A percentile compares a stretch with the other conserved stretches of the same genome.
Evolutionary conservation across 2,329 filamentous ascomycete species (phyloP).

Genomic region (Exophiala aquamarina): DNA sequence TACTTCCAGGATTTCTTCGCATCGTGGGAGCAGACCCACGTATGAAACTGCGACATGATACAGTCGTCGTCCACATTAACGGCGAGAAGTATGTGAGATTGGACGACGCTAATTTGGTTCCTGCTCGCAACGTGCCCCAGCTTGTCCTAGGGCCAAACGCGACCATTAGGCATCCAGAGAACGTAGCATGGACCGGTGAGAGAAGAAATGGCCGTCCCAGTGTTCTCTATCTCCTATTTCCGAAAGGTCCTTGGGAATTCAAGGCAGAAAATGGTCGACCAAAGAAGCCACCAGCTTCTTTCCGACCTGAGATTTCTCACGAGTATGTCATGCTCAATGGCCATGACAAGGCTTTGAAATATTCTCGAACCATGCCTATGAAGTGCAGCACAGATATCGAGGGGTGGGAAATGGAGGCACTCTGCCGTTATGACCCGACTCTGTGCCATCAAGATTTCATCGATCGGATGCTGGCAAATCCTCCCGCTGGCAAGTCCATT

Average conservation of each 20-base stretch:
- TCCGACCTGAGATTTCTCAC: conserved; percentile 8
- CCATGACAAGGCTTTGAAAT: conserved; percentile 10
- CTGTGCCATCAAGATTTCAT: conserved; percentile 19
- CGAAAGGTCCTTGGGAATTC: conserved; percentile 10
- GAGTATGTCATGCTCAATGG: conserved; percentile 13
- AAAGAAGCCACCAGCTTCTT: conserved; percentile 11
- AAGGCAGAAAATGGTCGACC: conserved; percentile 7
- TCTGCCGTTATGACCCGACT: conserved; percentile 15
- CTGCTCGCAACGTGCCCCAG: no score
- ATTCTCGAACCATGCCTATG: conserved; percentile 5
- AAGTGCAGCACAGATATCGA: conserved; percentile 16
- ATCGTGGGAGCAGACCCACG: no score
- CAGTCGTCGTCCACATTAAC: no score
- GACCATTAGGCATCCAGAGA: conserved; percentile 4
- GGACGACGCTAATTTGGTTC: no score
- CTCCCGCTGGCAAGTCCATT: conserved; percentile 3
- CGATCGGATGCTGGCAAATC: conserved; percentile 12
- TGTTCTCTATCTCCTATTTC: conserved; percentile 12
- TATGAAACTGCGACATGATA: no score
- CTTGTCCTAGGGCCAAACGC: conserved; percentile 4
- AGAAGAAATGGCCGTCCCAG: conserved; percentile 3
- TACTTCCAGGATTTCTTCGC: no score
- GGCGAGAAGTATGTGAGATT: no score
- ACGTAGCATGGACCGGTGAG: conserved; percentile 1
- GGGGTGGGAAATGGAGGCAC: conserved; percentile 19